phyloP scores from a whole-genome alignment of 805 yeast species.

The Sugiyamaella chiloensis region DNA sequence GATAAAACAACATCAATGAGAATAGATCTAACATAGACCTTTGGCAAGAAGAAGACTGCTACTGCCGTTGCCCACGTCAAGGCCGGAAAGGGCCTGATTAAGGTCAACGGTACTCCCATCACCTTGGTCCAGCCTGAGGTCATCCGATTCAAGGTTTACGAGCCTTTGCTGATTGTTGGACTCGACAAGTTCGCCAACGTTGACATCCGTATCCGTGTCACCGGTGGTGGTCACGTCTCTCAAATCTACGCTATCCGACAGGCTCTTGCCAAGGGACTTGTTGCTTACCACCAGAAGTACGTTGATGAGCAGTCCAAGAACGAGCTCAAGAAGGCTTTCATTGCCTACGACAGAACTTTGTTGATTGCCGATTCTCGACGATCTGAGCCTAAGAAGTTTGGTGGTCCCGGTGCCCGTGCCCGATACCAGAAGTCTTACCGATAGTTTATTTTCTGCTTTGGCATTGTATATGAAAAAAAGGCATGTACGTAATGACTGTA shows the following conservation, averaged over 20 bases:
- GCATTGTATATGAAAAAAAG: conserved; percentile 2
- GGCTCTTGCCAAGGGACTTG: conserved; percentile 98
- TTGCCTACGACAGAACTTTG: conserved; percentile 98
- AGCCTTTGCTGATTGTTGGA: conserved; percentile 97
- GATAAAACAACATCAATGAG: neutral
- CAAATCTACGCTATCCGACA: conserved; percentile 99
- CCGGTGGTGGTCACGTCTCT: conserved; percentile 99
- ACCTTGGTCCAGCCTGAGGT: conserved; percentile 98
- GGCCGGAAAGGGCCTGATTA: conserved; percentile 99
- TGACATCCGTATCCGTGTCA: conserved; percentile 98
- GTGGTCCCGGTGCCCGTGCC: conserved; percentile 99
- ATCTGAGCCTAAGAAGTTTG: conserved; percentile 99
- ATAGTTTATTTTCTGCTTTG: conserved; percentile 42
- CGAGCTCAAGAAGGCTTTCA: conserved; percentile 97
- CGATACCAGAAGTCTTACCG: conserved; percentile 99
- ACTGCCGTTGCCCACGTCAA: conserved; percentile 99
- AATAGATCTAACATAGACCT: conserved; percentile 57
- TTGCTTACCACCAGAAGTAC: conserved; percentile 99
- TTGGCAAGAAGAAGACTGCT: conserved; percentile 99
- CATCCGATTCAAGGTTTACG: conserved; percentile 99
- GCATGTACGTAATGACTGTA: no score
- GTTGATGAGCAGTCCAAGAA: conserved; percentile 99
- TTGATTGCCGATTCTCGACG: conserved; percentile 99
- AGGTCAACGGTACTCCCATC: conserved; percentile 99
- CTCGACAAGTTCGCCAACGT: conserved; percentile 97